A percentile compares a stretch with the other conserved stretches of the same genome.
Evolutionary conservation across 2,329 filamentous ascomycete species (phyloP).

Genomic region (Trichoderma gracile): DNA sequence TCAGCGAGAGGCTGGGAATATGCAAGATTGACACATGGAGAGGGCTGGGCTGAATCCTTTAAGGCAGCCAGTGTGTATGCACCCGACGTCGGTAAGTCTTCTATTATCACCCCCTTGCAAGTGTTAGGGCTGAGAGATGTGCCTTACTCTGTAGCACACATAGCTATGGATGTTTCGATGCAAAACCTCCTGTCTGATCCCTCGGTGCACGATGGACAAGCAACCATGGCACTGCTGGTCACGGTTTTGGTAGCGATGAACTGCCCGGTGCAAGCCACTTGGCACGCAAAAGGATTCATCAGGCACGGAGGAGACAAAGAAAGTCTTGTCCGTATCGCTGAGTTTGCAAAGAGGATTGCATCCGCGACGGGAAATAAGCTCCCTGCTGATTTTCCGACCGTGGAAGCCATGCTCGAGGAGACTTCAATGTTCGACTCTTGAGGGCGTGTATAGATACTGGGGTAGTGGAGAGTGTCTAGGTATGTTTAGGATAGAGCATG

Average conservation of each 20-base stretch:
- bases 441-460: too few relatives aligned
- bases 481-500: too few relatives aligned
- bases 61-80: not conserved
- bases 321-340: not conserved
- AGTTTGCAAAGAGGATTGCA: constrained; percentile 5
- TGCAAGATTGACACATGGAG: constrained; percentile 8
- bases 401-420: constrained; percentile 4
- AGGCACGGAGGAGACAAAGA: not conserved
- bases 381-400: not conserved
- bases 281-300: constrained; percentile 6
- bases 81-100: constrained; percentile 9
- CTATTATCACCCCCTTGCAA: not conserved
- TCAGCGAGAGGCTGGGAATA: constrained; percentile 16
- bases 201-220: constrained; percentile 1
- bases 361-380: not conserved
- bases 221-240: constrained; percentile 12
- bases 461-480: too few relatives aligned
- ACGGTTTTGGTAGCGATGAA: constrained; percentile 8
- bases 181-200: constrained; percentile 10
- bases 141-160: not conserved
- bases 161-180: constrained; percentile 17
- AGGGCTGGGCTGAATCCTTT: not conserved
- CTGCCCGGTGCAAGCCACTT: constrained; percentile 11
- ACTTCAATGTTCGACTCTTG: not conserved
- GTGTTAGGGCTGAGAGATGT: not conserved